These are phyloP conservation scores for Russula griseocarnosa DNA, from an alignment of 768 basidiomycete species.

Conservation along the genomic window DNA sequence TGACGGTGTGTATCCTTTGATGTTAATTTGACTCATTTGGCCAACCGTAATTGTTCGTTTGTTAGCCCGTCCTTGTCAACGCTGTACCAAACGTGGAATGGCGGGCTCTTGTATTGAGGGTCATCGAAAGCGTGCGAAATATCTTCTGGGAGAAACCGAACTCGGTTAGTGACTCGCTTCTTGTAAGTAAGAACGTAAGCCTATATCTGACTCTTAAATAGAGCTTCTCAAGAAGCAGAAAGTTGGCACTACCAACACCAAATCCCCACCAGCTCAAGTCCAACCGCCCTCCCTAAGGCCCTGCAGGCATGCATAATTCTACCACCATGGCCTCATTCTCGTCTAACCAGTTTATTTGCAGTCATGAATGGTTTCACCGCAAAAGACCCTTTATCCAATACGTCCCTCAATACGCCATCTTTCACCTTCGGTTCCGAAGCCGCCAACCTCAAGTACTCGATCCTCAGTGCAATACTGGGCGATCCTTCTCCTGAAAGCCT, in stretches of 20 bases:
- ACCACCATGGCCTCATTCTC: neutral
- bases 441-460: conserved; percentile 92
- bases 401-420: conserved; percentile 52
- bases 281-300: conserved; percentile 14
- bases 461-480: conserved; percentile 86
- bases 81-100: conserved; percentile 92
- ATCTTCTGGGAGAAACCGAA: conserved; percentile 90
- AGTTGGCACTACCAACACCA: neutral
- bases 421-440: conserved; percentile 80
- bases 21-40: conserved; percentile 9
- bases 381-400: conserved; percentile 57
- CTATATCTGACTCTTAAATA: neutral
- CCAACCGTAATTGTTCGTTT: conserved; percentile 24
- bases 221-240: conserved; percentile 27
- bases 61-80: conserved; percentile 89
- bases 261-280: conserved; percentile 13
- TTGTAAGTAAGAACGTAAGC: conserved; percentile 24
- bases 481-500: conserved; percentile 29
- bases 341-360: conserved; percentile 2
- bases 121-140: conserved; percentile 96
- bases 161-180: conserved; percentile 53
- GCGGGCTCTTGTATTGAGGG: conserved; percentile 88
- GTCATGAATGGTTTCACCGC: conserved; percentile 39
- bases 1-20: conserved; percentile 63
- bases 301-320: conserved; percentile 2